Base-by-base conservation (phyloP, 805 yeast genomes). In the Alloascoidea africana region DNA sequence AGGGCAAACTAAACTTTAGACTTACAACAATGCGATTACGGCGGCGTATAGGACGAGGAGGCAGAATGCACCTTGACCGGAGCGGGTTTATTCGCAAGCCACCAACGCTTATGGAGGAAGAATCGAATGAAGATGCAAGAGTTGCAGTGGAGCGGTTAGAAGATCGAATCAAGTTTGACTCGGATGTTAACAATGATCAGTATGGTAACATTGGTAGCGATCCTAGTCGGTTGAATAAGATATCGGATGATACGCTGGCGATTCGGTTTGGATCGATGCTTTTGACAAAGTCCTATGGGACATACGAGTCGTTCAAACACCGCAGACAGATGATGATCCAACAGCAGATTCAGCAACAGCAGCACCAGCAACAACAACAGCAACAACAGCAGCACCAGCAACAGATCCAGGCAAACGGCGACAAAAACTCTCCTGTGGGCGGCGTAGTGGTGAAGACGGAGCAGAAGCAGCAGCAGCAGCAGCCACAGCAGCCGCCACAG, bases 251-350 rank as follows among this genome's bases (percentile, higher is more conserved):
- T 37, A 86, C 96, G 1, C 96, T 87, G 56, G 76, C 82, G 1
- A 82, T 89, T 18, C 65, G 96, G 42, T 87, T 87, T 58, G 95
- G 96, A 5, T 73, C 94, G 4, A 86, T 86, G 96, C 58, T 89
- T 19, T 63, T 86, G 33, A 73, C 91, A 3, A 89, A 87, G 55
- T 77, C 96, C 0, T 82, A 82, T 51, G 96, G 86, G 38, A 68
- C 76, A 37, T 60, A 77, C 44, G 85, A 86, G 51, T 79, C 87
- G 15, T 74, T 82, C 39, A 68, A 73, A 49, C 75, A 76, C 56
- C 67, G 91, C 46, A 59, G 57, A 40, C 62, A 59, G 38, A 54
- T 56, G 45, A 42, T 49, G 18, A 58, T 54, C 36, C 67, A 60
- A 44, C 63, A 56, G 44, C 54, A 54, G 40, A 60, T 49, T 37